Evolutionary conservation across 1,139 yeast species (phyloP).

Genomic region (Waltiozyma sp.): DNA sequence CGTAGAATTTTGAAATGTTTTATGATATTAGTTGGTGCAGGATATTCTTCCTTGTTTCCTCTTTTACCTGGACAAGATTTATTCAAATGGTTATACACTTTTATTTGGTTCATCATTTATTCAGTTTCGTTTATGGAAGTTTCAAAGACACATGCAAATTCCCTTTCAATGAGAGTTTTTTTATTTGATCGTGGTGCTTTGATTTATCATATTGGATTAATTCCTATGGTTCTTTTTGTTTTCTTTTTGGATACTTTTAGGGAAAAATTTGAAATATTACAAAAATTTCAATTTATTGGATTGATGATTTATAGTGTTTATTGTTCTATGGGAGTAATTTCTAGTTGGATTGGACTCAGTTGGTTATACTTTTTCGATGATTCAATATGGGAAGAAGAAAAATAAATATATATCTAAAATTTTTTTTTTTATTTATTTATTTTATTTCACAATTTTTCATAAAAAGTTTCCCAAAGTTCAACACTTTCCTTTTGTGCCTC

Average conservation of each 20-base stretch:
- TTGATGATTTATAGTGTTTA: constrained; percentile 79
- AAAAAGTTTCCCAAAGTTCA: constrained; percentile 90
- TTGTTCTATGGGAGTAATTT: constrained; percentile 74
- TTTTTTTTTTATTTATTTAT: too few species aligned
- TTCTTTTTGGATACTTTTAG: constrained; percentile 50
- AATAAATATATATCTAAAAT: constrained; percentile 9
- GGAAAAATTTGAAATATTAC: constrained; percentile 35
- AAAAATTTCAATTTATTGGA: constrained; percentile 57
- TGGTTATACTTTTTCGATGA: constrained; percentile 83
- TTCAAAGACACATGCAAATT: constrained; percentile 32
- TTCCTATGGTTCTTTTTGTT: constrained; percentile 49
- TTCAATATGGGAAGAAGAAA: constrained; percentile 36
- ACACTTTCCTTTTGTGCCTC: constrained; percentile 93
- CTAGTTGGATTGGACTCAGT: constrained; percentile 82
- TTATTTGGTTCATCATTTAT: constrained; percentile 77
- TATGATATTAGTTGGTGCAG: constrained; percentile 60
- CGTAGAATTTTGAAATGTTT: constrained; percentile 60
- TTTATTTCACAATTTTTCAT: constrained; percentile 19
- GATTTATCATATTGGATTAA: constrained; percentile 56
- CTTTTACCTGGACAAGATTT: constrained; percentile 66
- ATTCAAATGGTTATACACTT: constrained; percentile 66
- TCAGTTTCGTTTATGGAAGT: constrained; percentile 61
- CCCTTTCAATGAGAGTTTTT: constrained; percentile 36
- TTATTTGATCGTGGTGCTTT: constrained; percentile 63
- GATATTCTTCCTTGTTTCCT: constrained; percentile 84